Evolutionary conservation across 2,329 filamentous ascomycete genomes (phyloP), one percentile per base, ranked within the genome.

Genomic region (Bipolaris oryzae): DNA sequence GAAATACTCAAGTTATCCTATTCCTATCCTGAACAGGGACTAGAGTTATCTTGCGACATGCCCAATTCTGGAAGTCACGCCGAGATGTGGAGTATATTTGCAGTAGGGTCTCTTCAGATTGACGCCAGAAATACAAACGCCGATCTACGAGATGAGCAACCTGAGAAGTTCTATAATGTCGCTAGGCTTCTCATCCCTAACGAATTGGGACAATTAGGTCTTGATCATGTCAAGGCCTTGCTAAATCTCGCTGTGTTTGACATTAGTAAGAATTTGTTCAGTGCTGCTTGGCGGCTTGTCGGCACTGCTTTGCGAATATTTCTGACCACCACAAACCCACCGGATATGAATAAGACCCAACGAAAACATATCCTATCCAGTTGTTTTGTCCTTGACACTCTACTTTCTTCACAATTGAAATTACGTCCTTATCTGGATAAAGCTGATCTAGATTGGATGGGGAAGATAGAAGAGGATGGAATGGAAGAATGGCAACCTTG

Each of bases 401-500:
- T 87, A 7, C 69, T 87, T 9, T 81, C 83, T 11, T 70, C 83
- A 18, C 77, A 82, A 3, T 74, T 86, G 3, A 75, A 80, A 16
- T 78, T 78, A 31, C 73, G 78, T 11, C 78, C 83, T 3, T 82
- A 84, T 67, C 76, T 88, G 2, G 75, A 77, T 52, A 70, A 74
- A 10, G 77, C 79, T 10, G 81, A 85, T 50, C 66, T 85, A 31
- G 72, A 77, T 18, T 71, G 74, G 33, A 69, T 80, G 33, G 81
- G 81, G 5, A 74, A 76, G 3, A 75, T 89, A 3, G 80, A 84
- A 33, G 87, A 90, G 70, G 86, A 89, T 65, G 87, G 87, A 0
- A 75, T 88, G 25, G 89, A 91, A 66, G 88, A 91, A 76, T 91
- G 88, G 88, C 85, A 89, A 61, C 85, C 86, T 1, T 91, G 89